Conservation (phyloP, 2,329 filamentous ascomycete species). For the Periconia macrospinosa region DNA sequence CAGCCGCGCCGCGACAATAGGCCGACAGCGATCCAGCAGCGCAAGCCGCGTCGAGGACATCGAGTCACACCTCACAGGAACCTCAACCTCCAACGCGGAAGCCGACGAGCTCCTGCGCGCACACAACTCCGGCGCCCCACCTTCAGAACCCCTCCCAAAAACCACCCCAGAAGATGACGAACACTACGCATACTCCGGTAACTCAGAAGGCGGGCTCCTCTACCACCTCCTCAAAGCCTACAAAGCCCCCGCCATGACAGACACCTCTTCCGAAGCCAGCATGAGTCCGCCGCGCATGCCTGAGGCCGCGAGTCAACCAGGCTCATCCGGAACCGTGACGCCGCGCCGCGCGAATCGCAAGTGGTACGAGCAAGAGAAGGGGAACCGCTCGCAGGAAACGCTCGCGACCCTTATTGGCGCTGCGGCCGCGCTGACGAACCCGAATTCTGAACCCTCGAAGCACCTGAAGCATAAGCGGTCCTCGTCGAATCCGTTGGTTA, state of each 20-base stretch:
- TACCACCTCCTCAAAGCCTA: slow-evolving; percentile 37
- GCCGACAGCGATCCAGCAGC: slow-evolving; percentile 8
- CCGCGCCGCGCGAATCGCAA: slow-evolving; percentile 24
- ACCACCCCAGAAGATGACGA: slow-evolving; percentile 16
- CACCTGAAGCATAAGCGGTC: slow-evolving; percentile 21
- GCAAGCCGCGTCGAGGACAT: slow-evolving; percentile 17
- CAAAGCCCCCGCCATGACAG: slow-evolving; percentile 22
- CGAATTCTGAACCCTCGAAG: slow-evolving; percentile 15
- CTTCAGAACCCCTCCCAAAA: slow-evolving; percentile 7
- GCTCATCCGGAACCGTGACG: slow-evolving; percentile 25
- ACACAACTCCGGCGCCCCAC: slow-evolving; percentile 12
- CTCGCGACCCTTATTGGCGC: slow-evolving; percentile 33
- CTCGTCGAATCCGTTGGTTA: slow-evolving; percentile 19
- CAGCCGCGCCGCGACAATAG: slow-evolving; percentile 27
- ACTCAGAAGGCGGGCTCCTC: slow-evolving; percentile 31
- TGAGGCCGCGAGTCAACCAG: slow-evolving; percentile 8
- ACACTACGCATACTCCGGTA: slow-evolving; percentile 29
- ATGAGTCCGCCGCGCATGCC: slow-evolving; percentile 15
- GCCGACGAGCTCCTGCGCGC: slow-evolving; percentile 25
- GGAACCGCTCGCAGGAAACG: slow-evolving; percentile 29
- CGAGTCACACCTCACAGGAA: slow-evolving; percentile 10
- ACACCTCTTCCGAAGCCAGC: slow-evolving; percentile 19
- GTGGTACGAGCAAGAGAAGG: slow-evolving; percentile 34
- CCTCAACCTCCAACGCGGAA: slow-evolving; percentile 18
- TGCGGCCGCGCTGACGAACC: slow-evolving; percentile 31